Evolutionary conservation across 306 rosid genomes (phyloP), one percentile per base, ranked within the genome.

Genomic region (Medicago arabica): DNA sequence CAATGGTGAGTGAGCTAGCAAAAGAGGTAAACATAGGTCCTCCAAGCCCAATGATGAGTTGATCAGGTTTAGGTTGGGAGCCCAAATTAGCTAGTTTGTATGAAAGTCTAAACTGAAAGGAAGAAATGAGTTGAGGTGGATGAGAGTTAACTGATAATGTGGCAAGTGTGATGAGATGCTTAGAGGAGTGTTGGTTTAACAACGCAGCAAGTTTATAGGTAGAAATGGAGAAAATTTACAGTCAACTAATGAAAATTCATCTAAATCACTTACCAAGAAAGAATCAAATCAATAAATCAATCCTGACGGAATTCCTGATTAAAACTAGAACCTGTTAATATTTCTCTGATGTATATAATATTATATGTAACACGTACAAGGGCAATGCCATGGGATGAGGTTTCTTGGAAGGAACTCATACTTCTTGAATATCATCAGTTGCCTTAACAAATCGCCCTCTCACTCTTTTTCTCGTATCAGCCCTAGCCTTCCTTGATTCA

Each of bases 401-500:
- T 49, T 72, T 76, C 36, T 25, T 3, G 66, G 69, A 66, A 65
- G 49, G 55, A 59, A 76, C 71, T 66, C 38, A 60, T 75, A 59
- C 53, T 9, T 16, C 71, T 36, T 55, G 72, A 63, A 41, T 57
- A 74, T 74, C 79, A 34, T 78, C 83, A 78, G 31, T 60, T 44
- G 83, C 83, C 79, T 81, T 85, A 61, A 85, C 88, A 54, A 85
- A 85, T 58, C 88, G 68, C 54, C 85, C 88, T 78, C 65, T 85
- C 68, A 85, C 88, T 55, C 88, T 67, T 63, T 81, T 74, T 54
- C 88, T 78, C 59, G 81, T 76, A 64, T 85, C 85, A 71, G 90
- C 88, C 71, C 85, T 80, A 25, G 76, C 85, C 80, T 87, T 84
- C 57, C 90, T 84, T 40, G 90, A 84, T 60, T 82, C 85, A 43